Evolutionary conservation across 2,329 filamentous ascomycete species (phyloP).

Genomic region (Boeremia lycopersici): DNA sequence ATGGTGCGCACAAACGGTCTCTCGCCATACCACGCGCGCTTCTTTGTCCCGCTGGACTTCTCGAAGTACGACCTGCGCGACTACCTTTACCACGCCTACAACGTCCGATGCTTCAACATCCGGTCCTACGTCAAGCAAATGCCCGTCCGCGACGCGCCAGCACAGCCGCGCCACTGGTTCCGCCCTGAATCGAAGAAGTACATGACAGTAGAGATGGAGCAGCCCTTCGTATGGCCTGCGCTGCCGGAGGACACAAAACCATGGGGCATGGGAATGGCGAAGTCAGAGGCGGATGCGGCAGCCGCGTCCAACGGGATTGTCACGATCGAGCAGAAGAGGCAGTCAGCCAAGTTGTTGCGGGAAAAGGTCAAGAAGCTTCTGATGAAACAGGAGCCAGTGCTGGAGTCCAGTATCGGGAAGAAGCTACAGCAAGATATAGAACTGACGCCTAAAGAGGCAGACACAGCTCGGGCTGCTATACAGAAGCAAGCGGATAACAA

Average conservation of each 20-base stretch:
- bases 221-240: slow-evolving; percentile 88
- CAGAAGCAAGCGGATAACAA: slow-evolving; percentile 43
- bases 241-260: slow-evolving; percentile 58
- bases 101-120: slow-evolving; percentile 69
- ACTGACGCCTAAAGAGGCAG: slow-evolving; percentile 11
- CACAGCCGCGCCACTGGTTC: slow-evolving; percentile 63
- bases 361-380: slow-evolving; percentile 36
- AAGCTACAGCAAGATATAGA: slow-evolving; percentile 4
- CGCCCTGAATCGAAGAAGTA: slow-evolving; percentile 79
- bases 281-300: slow-evolving; percentile 38
- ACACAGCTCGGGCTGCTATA: slow-evolving; percentile 15
- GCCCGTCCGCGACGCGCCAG: slow-evolving; percentile 62
- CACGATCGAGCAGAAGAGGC: slow-evolving; percentile 19
- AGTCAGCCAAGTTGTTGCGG: slow-evolving; percentile 26
- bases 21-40: slow-evolving; percentile 81
- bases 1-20: slow-evolving; percentile 75
- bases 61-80: slow-evolving; percentile 97
- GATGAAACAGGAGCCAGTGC: slow-evolving; percentile 19
- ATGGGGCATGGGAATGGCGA: slow-evolving; percentile 52
- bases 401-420: not conserved
- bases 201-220: slow-evolving; percentile 90
- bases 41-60: slow-evolving; percentile 88
- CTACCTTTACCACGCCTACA: slow-evolving; percentile 88
- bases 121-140: slow-evolving; percentile 80
- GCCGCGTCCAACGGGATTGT: slow-evolving; percentile 11